Evolutionary conservation across 2,329 filamentous ascomycete species (phyloP).

Genomic region (Stemphylium vesicarium): DNA sequence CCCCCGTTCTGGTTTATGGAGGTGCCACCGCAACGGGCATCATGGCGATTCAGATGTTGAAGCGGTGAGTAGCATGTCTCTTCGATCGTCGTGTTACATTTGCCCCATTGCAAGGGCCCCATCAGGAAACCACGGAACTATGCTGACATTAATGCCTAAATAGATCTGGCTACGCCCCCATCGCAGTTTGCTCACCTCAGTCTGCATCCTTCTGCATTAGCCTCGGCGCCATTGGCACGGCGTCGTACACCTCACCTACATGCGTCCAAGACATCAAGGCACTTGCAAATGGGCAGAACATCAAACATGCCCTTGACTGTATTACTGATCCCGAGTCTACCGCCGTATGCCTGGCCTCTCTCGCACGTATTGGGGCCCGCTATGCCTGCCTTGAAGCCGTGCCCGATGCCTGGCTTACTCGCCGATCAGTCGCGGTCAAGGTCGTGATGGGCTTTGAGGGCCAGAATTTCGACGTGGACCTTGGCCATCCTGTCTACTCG

Average conservation of each 20-base stretch:
- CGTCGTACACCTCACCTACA: not conserved
- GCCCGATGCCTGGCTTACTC: not conserved
- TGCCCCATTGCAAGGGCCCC: too few relatives aligned
- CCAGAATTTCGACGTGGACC: not conserved
- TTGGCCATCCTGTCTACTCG: not conserved
- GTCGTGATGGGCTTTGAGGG: not conserved
- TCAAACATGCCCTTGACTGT: conserved; percentile 1
- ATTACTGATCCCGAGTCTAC: not conserved
- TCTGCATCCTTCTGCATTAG: not conserved
- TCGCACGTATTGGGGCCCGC: not conserved
- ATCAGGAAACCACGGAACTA: too few relatives aligned
- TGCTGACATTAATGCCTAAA: not conserved
- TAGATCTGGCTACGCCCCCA: not conserved
- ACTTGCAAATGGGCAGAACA: not conserved
- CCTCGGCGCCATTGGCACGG: not conserved
- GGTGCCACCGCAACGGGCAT: not conserved
- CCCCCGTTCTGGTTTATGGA: not conserved
- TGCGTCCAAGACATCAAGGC: not conserved
- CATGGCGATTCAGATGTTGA: not conserved
- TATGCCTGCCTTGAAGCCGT: conserved; percentile 1
- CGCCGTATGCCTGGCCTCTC: not conserved
- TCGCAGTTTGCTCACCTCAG: not conserved
- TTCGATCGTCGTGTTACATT: too few relatives aligned
- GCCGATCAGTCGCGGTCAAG: not conserved
- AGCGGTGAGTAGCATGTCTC: not conserved